Base-by-base conservation (phyloP, 2,329 filamentous ascomycete genomes). In the Colletotrichum melonis region DNA sequence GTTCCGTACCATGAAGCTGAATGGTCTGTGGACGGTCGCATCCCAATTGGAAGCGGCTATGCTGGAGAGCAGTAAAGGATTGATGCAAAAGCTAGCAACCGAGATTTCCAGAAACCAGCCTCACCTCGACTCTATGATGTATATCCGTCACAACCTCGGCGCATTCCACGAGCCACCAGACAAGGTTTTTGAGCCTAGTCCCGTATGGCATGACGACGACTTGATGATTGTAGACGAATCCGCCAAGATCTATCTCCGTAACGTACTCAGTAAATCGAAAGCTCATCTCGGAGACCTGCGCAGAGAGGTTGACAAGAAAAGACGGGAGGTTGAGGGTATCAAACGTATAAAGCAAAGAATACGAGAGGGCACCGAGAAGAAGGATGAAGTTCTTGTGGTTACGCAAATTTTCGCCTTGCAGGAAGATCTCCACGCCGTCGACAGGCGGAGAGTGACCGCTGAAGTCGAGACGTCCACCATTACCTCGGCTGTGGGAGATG, bases 101-200 rank as follows among this genome's bases (percentile, higher is more conserved):
- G 96, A 98, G 80, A 97, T 99, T 63, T 90, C 93, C 14, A 91
- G 96, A 71, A 99, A 99, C 80, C 89, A 93, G 74, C 97, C 97
- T 11, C 89, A 93, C 58, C 89, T 99, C 54, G 97, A 99, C 83
- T 97, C 95, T 24, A 94, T 98, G 88, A 99, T 99, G 97, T 99
- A 98, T 82, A 92, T 97, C 70, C 92, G 93, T 74, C 97, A 99
- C 85, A 99, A 99, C 79, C 91, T 94, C 77, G 90, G 90, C 28
- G 85, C 89, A 64, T 97, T 94, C 88, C 92, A 95, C 79, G 96
- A 98, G 79, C 97, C 97, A 0, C 79, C 89, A 1, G 93, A 98
- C 83, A 94, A 97, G 82, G 86, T 86, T 12, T 99, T 99, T 78
- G 97, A 99, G 82, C 93, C 97, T 1, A 98, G 95, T 80, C 96